These are phyloP conservation scores for Coniochaeta sp. DNA, from an alignment of 2,329 filamentous ascomycete genomes.

Conservation along the genomic window DNA sequence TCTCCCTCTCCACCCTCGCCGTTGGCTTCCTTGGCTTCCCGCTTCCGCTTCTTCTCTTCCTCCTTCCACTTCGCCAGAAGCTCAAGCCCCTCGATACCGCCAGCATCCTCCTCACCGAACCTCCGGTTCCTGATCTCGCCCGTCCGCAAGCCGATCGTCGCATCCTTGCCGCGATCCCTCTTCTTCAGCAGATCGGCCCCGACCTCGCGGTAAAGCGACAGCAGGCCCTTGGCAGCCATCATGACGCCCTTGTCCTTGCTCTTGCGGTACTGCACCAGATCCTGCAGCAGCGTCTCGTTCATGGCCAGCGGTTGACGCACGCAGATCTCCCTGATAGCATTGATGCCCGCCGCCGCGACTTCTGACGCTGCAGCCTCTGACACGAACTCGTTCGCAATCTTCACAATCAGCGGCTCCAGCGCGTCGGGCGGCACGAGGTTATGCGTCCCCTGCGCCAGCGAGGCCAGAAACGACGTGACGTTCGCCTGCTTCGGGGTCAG, in stretches of 20 bases:
- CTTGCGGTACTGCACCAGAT: slow-evolving; percentile 91
- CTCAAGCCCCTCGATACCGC: slow-evolving; percentile 86
- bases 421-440: slow-evolving; percentile 87
- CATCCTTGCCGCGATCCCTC: slow-evolving; percentile 85
- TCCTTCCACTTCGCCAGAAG: slow-evolving; percentile 90
- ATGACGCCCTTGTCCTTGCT: slow-evolving; percentile 98
- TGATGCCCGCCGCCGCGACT: slow-evolving; percentile 85
- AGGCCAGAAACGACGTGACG: slow-evolving; percentile 92
- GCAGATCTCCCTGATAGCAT: slow-evolving; percentile 92
- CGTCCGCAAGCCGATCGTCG: slow-evolving; percentile 67
- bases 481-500: slow-evolving; percentile 78
- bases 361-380: slow-evolving; percentile 88
- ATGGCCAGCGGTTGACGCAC: slow-evolving; percentile 91
- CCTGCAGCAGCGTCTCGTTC: slow-evolving; percentile 90
- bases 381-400: slow-evolving; percentile 98
- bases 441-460: slow-evolving; percentile 85
- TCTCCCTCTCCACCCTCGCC: slow-evolving; percentile 54
- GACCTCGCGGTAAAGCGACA: slow-evolving; percentile 86
- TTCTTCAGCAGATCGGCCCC: slow-evolving; percentile 83
- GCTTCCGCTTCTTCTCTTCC: slow-evolving; percentile 71
- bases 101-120: slow-evolving; percentile 74
- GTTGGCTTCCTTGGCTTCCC: slow-evolving; percentile 57
- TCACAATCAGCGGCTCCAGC: slow-evolving; percentile 81
- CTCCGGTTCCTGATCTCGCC: slow-evolving; percentile 69
- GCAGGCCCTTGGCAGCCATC: slow-evolving; percentile 91